Conservation (phyloP, 768 basidiomycete genomes). For the Ramaria sp. region DNA sequence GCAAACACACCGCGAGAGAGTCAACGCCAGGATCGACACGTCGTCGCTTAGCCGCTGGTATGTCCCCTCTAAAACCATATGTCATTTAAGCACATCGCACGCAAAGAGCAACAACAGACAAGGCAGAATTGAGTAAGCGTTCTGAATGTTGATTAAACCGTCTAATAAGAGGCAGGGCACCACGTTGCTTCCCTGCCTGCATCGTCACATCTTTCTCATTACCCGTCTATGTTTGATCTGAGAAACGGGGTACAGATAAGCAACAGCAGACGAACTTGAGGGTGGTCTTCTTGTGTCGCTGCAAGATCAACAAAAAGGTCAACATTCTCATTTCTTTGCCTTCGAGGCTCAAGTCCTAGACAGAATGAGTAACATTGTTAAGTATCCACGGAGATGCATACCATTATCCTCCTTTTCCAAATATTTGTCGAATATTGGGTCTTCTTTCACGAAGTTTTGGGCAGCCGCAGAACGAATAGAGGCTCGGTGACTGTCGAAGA, state of each 20-base stretch:
- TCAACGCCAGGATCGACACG: constrained; percentile 27
- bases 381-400: constrained; percentile 23
- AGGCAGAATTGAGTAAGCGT: constrained; percentile 66
- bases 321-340: constrained; percentile 50
- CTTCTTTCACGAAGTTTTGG: constrained; percentile 79
- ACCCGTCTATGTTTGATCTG: constrained; percentile 50
- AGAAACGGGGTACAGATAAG: background rate
- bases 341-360: constrained; percentile 68
- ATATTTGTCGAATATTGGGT: constrained; percentile 92
- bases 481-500: constrained; percentile 92
- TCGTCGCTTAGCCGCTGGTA: constrained; percentile 47
- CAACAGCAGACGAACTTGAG: constrained; percentile 40
- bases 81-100: background rate
- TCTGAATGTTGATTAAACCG: constrained; percentile 98
- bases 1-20: background rate
- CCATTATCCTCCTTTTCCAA: constrained; percentile 95
- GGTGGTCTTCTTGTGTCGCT: constrained; percentile 87
- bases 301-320: constrained; percentile 77
- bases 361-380: constrained; percentile 11
- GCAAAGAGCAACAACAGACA: constrained; percentile 33
- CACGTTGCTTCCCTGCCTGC: constrained; percentile 85
- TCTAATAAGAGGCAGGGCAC: constrained; percentile 83
- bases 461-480: constrained; percentile 80
- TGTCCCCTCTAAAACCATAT: constrained; percentile 36
- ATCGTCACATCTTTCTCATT: constrained; percentile 89